Evolutionary conservation across 441 rosid genomes (phyloP).

Genomic region (Erysimum pusillum): DNA sequence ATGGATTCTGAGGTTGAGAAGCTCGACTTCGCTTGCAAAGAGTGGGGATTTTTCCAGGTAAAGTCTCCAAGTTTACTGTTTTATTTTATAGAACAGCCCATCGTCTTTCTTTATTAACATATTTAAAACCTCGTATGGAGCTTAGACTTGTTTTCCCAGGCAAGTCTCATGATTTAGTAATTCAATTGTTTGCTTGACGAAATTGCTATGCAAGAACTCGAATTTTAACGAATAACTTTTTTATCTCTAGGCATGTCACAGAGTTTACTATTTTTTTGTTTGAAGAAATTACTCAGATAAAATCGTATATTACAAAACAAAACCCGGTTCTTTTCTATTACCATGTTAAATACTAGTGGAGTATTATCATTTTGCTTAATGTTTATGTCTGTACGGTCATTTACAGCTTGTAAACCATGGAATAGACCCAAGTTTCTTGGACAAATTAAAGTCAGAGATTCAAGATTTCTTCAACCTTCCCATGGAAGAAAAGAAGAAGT

Average conservation of each 20-base stretch:
- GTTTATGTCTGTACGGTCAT: conserved; percentile 26
- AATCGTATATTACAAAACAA: neutral
- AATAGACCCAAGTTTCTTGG: conserved; percentile 50
- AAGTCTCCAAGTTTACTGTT: neutral
- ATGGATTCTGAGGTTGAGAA: conserved; percentile 51
- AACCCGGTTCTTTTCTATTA: neutral
- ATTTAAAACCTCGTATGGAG: neutral
- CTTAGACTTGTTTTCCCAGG: neutral
- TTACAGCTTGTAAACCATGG: conserved; percentile 60
- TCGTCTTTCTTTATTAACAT: neutral
- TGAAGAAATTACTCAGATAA: neutral
- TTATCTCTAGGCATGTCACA: neutral
- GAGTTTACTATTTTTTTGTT: neutral
- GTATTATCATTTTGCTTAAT: neutral
- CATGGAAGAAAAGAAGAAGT: conserved; percentile 59
- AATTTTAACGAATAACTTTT: neutral
- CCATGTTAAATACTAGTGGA: neutral
- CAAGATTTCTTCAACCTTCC: conserved; percentile 61
- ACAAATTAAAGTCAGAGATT: conserved; percentile 49
- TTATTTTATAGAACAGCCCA: neutral
- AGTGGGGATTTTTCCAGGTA: conserved; percentile 62
- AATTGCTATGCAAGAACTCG: neutral
- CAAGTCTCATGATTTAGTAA: neutral
- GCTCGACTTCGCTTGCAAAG: conserved; percentile 56
- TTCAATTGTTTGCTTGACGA: neutral